Base-by-base conservation (phyloP, 1,284 basidiomycete species). In the Pisolithus thermaeus region DNA sequence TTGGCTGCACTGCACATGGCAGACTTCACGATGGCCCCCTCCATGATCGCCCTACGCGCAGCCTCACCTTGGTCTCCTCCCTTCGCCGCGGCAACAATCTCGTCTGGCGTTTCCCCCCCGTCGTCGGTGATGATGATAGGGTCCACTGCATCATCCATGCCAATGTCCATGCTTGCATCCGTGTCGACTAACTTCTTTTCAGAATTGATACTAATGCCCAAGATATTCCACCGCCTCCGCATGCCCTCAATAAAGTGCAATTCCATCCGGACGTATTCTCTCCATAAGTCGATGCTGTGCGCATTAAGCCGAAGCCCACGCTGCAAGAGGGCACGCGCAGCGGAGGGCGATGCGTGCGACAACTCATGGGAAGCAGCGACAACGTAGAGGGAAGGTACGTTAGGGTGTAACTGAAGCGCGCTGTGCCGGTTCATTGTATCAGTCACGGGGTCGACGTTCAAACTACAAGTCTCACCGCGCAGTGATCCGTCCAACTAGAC, bases 211-310 rank as follows among this genome's bases (percentile, higher is more conserved):
- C 69, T 58, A 38, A 91, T 81, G 3, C 88, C 90, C 11, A 92
- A 75, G 6, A 90, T 76, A 44, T 78, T 80, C 92, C 92, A 95
- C 40, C 93, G 76, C 54, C 91, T 73, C 39, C 92, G 73, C 48
- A 97, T 72, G 9, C 83, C 83, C 71, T 97, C 93, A 16, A 93
- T 77, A 68, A 93, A 97, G 3, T 87, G 86, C 7, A 96, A 72
- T 68, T 97, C 94, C 82, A 97, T 92, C 61, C 87, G 86, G 57
- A 93, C 83, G 67, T 95, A 94, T 67, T 93, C 92, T 32, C 76
- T 75, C 92, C 92, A 96, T 66, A 96, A 75, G 54, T 84, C 80
- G 20, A 80, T 68, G 56, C 80, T 87, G 41, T 84, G 78, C 7
- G 76, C 72, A 56, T 92, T 84, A 49, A 94, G 66, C 28, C 94